Base-by-base conservation (phyloP, 306 rosid genomes). In the Ceratonia siliqua region DNA sequence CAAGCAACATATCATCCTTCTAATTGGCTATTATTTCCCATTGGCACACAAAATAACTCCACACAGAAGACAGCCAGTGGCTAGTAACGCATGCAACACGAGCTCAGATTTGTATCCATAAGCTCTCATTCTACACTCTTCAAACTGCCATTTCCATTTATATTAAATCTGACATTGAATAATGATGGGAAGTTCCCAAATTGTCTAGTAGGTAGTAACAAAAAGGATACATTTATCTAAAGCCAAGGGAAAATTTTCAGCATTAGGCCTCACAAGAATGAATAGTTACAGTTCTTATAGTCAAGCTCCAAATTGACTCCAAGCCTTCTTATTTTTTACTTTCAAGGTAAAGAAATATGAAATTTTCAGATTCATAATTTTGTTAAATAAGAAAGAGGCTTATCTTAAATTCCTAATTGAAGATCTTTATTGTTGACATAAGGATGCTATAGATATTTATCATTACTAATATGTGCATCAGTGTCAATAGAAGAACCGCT, bases 21-120 rank as follows among this genome's bases (percentile, higher is more conserved):
- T 54, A 77, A 36, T 9, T 9, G 66, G 48, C 30, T 36, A 70
- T 22, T 78, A 18, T 68, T 54, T 68, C 42, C 43, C 38, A 53
- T 78, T 56, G 9, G 25, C 24, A 43, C 42, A 67, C 64, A 72
- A 56, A 53, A 42, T 27, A 71, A 76, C 28, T 36, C 61, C 62
- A 8, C 48, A 24, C 32, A 36, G 62, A 62, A 42, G 36, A 53
- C 15, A 22, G 62, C 42, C 24, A 45, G 64, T 73, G 67, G 10
- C 36, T 57, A 54, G 43, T 20, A 68, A n/a, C 4, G 21, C 32
- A 46, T 59, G 55, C 74, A 73, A n/a, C 74, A 74, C 12, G 49
- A 18, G 30, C 61, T 45, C 30, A 21, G 27, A 68, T 28, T 15
- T 18, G n/a, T 61, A 74, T 42, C 70, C 9, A 52, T 36, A 52